phyloP scores from a whole-genome alignment of 768 basidiomycete genomes.

The Rhodotorula taiwanensis region DNA sequence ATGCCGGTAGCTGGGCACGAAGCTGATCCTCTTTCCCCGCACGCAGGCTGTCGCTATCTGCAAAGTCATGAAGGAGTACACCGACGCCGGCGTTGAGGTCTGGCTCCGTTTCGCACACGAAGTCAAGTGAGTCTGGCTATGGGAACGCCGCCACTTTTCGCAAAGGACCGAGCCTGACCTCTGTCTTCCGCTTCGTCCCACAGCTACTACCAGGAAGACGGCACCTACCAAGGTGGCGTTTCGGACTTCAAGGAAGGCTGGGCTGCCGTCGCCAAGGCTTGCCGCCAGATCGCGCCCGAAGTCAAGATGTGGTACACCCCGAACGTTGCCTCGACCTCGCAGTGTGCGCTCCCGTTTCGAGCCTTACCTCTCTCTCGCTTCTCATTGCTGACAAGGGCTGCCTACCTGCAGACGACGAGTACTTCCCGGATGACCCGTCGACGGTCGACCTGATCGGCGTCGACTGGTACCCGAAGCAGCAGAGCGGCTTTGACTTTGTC shows the following conservation, averaged over 20 bases:
- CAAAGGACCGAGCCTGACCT: no score
- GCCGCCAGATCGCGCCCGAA: constrained; percentile 31
- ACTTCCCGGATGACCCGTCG: constrained; percentile 36
- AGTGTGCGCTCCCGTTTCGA: constrained; percentile 1
- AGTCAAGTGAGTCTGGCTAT: constrained; percentile 17
- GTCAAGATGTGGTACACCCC: constrained; percentile 40
- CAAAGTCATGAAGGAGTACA: constrained; percentile 42
- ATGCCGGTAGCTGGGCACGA: background rate
- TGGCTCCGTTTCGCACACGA: constrained; percentile 42
- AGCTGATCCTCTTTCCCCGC: background rate
- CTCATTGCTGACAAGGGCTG: background rate
- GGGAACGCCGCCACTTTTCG: no score
- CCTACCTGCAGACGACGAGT: constrained; percentile 28
- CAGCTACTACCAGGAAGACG: constrained; percentile 38
- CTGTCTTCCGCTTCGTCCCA: background rate
- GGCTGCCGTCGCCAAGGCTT: constrained; percentile 37
- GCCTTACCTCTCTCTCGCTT: constrained; percentile 18
- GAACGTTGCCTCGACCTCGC: constrained; percentile 4
- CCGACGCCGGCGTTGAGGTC: constrained; percentile 41
- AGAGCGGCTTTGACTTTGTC: constrained; percentile 11
- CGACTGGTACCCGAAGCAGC: constrained; percentile 36
- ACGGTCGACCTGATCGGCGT: constrained; percentile 39
- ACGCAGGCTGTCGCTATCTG: constrained; percentile 34
- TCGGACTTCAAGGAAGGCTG: constrained; percentile 40
- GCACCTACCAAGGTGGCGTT: constrained; percentile 37